Evolutionary conservation across 352 stramenopile species (phyloP).

Genomic region (Pythium chondricola): DNA sequence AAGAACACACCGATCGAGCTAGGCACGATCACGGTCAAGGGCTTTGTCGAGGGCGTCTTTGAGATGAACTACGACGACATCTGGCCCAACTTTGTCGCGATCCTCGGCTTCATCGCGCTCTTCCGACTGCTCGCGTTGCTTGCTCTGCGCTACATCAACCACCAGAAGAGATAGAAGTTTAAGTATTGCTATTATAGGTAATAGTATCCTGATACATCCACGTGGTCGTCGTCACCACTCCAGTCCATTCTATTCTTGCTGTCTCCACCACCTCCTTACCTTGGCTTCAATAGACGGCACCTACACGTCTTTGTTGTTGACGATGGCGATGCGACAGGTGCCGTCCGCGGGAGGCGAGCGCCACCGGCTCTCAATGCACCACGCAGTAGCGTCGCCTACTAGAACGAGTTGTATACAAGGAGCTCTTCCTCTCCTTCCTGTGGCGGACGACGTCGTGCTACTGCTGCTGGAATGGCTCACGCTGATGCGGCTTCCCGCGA

Average conservation of each 20-base stretch:
- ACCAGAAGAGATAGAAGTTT: slow-evolving; percentile 20
- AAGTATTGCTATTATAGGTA: too few relatives aligned
- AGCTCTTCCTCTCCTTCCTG: slow-evolving; percentile 63
- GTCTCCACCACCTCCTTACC: background rate
- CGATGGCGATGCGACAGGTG: too few relatives aligned
- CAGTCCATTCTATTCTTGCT: too few relatives aligned
- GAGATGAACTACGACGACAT: slow-evolving; percentile 31
- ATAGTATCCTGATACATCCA: too few relatives aligned
- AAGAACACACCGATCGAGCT: slow-evolving; percentile 12
- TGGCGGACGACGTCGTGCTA: slow-evolving; percentile 19
- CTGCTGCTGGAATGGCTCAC: slow-evolving; percentile 50
- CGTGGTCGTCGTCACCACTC: too few relatives aligned
- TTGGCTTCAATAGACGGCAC: too few relatives aligned
- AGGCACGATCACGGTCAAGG: slow-evolving; percentile 22
- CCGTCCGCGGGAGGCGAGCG: background rate
- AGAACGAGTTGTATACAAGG: background rate
- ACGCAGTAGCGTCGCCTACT: background rate
- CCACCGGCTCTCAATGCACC: background rate
- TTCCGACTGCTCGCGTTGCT: slow-evolving; percentile 24
- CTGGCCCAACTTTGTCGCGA: slow-evolving; percentile 14
- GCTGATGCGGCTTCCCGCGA: slow-evolving; percentile 22
- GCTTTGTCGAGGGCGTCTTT: slow-evolving; percentile 23
- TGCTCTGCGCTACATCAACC: slow-evolving; percentile 26
- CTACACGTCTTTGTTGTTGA: too few relatives aligned
- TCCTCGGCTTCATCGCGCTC: slow-evolving; percentile 17